Conservation (phyloP, 306 rosid genomes). For the Arachis stenosperma region DNA sequence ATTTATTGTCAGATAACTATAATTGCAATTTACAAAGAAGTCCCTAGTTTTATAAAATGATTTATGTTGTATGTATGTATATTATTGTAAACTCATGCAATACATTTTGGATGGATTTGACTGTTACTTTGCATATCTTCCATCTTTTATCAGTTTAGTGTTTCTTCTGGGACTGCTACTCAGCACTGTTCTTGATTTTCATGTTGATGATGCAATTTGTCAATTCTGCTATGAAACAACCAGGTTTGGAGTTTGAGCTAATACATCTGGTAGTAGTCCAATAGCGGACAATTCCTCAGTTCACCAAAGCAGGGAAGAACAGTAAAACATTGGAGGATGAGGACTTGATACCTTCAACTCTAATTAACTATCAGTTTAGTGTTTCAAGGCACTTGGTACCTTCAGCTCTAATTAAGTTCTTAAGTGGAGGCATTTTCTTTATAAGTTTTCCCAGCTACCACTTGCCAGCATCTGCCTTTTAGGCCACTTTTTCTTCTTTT, state of each 20-base stretch:
- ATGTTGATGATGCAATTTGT: constrained; percentile 62
- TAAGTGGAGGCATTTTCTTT: too few species aligned
- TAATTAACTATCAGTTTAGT: constrained; percentile 46
- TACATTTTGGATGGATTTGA: constrained; percentile 26
- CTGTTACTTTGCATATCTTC: constrained; percentile 8
- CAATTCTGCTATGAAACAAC: constrained; percentile 73
- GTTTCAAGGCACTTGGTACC: too few species aligned
- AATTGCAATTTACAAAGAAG: too few species aligned
- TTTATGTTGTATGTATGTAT: too few species aligned
- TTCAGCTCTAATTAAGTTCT: too few species aligned
- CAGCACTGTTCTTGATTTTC: constrained; percentile 18
- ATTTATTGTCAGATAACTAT: too few species aligned
- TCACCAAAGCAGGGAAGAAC: constrained; percentile 58
- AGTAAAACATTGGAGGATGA: constrained; percentile 74
- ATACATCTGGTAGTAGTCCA: constrained; percentile 68
- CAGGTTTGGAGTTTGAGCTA: constrained; percentile 74
- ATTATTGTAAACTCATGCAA: neutral
- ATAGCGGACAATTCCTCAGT: constrained; percentile 72
- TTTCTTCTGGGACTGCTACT: constrained; percentile 28
- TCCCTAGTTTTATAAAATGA: too few species aligned
- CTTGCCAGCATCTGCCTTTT: too few species aligned
- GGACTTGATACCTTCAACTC: constrained; percentile 88
- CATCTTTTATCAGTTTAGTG: neutral
- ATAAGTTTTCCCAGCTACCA: too few species aligned
- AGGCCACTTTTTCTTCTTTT: too few species aligned